These are phyloP conservation scores for Talaromyces liani DNA, from an alignment of 495 filamentous ascomycete species.

Conservation along the genomic window DNA sequence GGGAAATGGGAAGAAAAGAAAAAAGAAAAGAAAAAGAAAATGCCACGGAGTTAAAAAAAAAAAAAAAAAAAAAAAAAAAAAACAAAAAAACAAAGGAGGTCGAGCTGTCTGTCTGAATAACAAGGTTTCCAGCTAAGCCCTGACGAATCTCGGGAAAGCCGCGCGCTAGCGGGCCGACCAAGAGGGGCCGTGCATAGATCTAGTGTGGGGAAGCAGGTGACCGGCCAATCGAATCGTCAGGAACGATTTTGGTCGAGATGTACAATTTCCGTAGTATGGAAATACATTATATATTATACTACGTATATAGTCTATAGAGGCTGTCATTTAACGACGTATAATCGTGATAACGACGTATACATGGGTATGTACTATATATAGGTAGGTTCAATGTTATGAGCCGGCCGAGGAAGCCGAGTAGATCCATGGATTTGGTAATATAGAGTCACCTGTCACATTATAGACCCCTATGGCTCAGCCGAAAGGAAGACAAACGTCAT, in stretches of 20 bases:
- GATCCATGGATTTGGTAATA: background rate
- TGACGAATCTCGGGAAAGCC: slow-evolving; percentile 10
- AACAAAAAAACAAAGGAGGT: background rate
- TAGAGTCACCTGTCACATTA: background rate
- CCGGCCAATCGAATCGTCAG: background rate
- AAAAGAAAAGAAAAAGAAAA: slow-evolving; percentile 15
- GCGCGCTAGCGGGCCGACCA: slow-evolving; percentile 6
- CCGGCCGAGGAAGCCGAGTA: background rate
- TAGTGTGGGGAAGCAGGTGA: background rate
- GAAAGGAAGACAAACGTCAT: background rate
- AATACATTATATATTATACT: too few species aligned
- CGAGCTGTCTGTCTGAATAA: background rate
- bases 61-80: too few species aligned
- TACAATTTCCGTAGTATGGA: background rate
- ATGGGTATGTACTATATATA: background rate
- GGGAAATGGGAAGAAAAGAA: slow-evolving; percentile 11
- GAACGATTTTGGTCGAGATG: background rate
- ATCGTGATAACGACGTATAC: background rate
- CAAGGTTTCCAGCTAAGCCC: slow-evolving; percentile 1
- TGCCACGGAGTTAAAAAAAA: background rate
- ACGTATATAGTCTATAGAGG: background rate
- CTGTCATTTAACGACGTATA: background rate
- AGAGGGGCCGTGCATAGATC: background rate
- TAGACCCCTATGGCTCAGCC: background rate
- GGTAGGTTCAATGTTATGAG: background rate